Base-by-base conservation (phyloP, 176 grass and related monocot genomes). In the Coix lacrymajobi region DNA sequence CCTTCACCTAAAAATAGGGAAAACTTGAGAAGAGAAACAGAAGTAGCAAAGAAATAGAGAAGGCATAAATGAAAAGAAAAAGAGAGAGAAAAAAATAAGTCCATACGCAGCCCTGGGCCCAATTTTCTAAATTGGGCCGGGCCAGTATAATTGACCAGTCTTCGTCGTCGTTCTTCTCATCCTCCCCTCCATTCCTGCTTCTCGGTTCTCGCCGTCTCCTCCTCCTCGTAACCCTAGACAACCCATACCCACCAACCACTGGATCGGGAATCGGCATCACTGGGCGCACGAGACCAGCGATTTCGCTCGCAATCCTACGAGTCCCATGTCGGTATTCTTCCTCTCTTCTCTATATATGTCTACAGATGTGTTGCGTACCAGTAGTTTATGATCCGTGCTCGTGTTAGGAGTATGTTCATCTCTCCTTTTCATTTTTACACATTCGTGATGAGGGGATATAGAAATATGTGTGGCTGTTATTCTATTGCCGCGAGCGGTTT, bases 141-240 rank as follows among this genome's bases (percentile, higher is more conserved):
- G 39, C 76, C 58, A 46, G 20, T 13, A 22, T 37, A 63, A 45
- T 1, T 2, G 6, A 71, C 24, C 40, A 3, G 8, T 12, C 24
- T 11, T 43, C 26, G 1, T 32, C 24, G 6, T 28, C 10, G 16
- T 22, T 16, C 25, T 64, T 9, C 3, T 10, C 57, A 8, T 52
- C 19, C n/a, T n/a, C 11, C 26, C 17, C 72, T 32, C 13, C 34
- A 24, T 57, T 57, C 56, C 56, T 60, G 54, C 54, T n/a, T 4
- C 52, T 54, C 4, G 38, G 0, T 40, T 40, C 8, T 40, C 22
- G 56, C n/a, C n/a, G n/a, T 60, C 56, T 58, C 22, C 54, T 58
- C 54, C 22, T 58, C 2, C 56, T 11, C 56, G 25, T 25, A 78
- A 83, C 79, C 86, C 86, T 83, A 87, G 65, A 71, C 31, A 69